Base-by-base conservation (phyloP, 225 moss, liverwort and hornwort genomes). In the Anthoceros angustus region DNA sequence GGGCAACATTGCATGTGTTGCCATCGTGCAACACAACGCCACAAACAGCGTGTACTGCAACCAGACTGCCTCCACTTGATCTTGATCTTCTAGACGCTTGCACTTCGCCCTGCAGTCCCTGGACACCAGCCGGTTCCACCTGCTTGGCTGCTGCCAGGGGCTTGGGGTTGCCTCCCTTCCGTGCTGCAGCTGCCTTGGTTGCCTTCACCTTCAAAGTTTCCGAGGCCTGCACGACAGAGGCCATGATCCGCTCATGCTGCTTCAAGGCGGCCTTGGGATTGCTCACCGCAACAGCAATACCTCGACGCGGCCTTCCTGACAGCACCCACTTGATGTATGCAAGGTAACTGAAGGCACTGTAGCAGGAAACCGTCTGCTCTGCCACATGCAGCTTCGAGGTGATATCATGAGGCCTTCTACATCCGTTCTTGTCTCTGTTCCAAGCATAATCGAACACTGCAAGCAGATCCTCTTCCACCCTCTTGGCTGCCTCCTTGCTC, bases 371-470 rank as follows among this genome's bases (percentile, higher is more conserved):
- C 32, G 32, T 32, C 16, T 20, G 55, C 55, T 15, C 55, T 23
- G 55, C 18, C 18, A 20, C 18, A 55, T 91, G 86, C 68, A 98
- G 69, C 72, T 90, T 98, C 7, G 82, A 76, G 15, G 88, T 73
- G 62, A 98, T 78, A 64, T 98, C 95, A 1, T 83, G 77, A 0
- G 91, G 85, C 42, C 95, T 78, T 45, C 92, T 76, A 0, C 79
- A 75, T 21, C 88, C 86, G 61, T 86, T 87, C 25, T 82, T 73
- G 2, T 81, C 81, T 11, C 85, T 78, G 63, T 98, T 98, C 91
- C 91, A 98, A 11, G 91, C 88, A 63, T 91, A 98, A 75, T 98
- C 95, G 63, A 98, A 98, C 40, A 78, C 70, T 42, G 74, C 80
- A 0, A 87, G 76, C 3, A 98, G 79, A 26, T 83, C 86, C 0